Evolutionary conservation across 129 eudicot species (phyloP).

Genomic region (Flaveria bidentis): DNA sequence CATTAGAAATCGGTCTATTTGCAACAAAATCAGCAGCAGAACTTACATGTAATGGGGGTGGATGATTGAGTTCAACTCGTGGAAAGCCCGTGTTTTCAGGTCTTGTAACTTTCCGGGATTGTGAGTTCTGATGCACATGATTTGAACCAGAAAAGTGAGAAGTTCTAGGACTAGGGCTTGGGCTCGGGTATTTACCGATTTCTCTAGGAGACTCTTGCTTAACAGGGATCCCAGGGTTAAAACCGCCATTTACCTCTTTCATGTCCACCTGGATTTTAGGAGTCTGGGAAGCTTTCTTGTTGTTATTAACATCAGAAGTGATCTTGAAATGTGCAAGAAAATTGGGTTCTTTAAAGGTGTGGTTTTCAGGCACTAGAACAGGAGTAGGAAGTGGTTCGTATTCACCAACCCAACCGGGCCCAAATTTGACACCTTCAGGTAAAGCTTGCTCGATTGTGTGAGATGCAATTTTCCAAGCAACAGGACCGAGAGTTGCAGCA

Average conservation of each 20-base stretch:
- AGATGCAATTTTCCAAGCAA: slow-evolving; percentile 94
- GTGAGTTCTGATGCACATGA: slow-evolving; percentile 42
- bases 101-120: slow-evolving; percentile 35
- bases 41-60: slow-evolving; percentile 41
- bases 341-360: slow-evolving; percentile 45
- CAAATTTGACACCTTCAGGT: slow-evolving; percentile 75
- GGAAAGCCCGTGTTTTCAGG: slow-evolving; percentile 37
- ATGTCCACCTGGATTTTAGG: slow-evolving; percentile 30
- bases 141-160: slow-evolving; percentile 43
- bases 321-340: slow-evolving; percentile 37
- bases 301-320: slow-evolving; percentile 26
- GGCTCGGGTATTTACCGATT: slow-evolving; percentile 31
- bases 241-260: slow-evolving; percentile 28
- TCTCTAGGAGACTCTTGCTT: slow-evolving; percentile 49
- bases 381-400: slow-evolving; percentile 95
- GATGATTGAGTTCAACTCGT: slow-evolving; percentile 54
- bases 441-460: slow-evolving; percentile 82
- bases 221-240: slow-evolving; percentile 30
- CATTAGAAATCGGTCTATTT: slow-evolving; percentile 37
- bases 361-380: slow-evolving; percentile 48
- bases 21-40: slow-evolving; percentile 36
- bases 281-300: slow-evolving; percentile 26
- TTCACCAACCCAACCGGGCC: slow-evolving; percentile 99
- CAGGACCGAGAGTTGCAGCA: slow-evolving; percentile 87
- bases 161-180: slow-evolving; percentile 2